phyloP scores from a whole-genome alignment of 768 basidiomycete genomes.

The Suillus ampliporus region DNA sequence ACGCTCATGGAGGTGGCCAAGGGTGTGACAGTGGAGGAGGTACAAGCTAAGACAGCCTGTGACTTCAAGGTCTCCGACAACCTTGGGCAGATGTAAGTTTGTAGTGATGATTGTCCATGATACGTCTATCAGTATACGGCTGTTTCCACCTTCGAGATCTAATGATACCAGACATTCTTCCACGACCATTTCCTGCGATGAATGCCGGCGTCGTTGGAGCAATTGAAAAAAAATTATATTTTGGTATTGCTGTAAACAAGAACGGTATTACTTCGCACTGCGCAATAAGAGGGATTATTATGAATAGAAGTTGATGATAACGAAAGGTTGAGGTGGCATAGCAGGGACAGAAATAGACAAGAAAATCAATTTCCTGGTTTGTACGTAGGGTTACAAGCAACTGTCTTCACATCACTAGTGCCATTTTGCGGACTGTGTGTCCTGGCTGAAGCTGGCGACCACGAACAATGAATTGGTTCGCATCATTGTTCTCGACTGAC shows the following conservation, averaged over 20 bases:
- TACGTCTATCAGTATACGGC: not conserved
- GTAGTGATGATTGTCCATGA: not conserved
- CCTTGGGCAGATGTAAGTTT: conserved; percentile 52
- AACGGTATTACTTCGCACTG: not conserved
- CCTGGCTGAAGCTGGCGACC: conserved; percentile 9
- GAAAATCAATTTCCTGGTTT: conserved; percentile 11
- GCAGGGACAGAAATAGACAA: conserved; percentile 12
- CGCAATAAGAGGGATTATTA: not conserved
- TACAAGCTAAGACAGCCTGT: conserved; percentile 81
- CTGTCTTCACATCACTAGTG: not conserved
- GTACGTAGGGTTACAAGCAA: conserved; percentile 6
- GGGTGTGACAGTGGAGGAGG: conserved; percentile 80
- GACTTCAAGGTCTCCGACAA: conserved; percentile 66
- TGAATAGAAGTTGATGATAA: not conserved
- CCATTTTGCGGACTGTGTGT: conserved; percentile 5
- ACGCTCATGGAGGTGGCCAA: conserved; percentile 77
- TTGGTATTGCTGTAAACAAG: not conserved
- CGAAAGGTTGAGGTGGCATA: conserved; percentile 8
- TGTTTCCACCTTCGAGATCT: not conserved
- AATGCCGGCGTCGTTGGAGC: not conserved
- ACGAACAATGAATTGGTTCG: conserved; percentile 72
- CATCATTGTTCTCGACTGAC: conserved; percentile 64
- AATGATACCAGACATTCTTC: not conserved
- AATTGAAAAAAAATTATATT: not conserved
- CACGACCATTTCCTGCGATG: not conserved